Base-by-base conservation (phyloP, 192 early-diverging fungal genomes). In the Phycomyces nitens region DNA sequence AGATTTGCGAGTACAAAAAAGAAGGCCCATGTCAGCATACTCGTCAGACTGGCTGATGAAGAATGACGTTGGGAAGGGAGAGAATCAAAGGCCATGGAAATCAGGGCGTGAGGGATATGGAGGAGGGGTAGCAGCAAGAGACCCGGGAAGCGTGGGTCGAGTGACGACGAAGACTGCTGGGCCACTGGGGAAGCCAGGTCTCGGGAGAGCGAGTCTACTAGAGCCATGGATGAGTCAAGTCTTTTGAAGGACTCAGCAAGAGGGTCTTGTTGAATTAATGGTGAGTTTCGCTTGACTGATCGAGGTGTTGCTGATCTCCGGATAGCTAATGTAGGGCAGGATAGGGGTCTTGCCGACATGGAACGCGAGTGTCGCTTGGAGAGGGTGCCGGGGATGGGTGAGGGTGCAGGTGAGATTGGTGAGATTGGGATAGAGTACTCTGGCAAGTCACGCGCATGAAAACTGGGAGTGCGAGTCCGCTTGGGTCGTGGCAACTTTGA, bases 191-290 rank as follows among this genome's bases (percentile, higher is more conserved):
- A 42, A 58, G 64, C 64, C 18, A 66, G 27, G 40, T 66, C 64
- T 27, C 64, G 64, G 20, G 64, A 66, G 23, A 66, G 50, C 0
- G 64, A 66, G 23, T 66, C 64, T 22, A 66, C 56, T 20, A 58
- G 29, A 27, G 64, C 64, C 47, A 66, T 39, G 34, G 53, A 56
- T 29, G 56, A 29, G 38, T 66, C 64, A 38, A 66, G 27, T n/a
- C 64, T 54, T 6, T 58, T 66, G 49, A 58, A 66, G 5, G 64
- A 66, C 24, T 58, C 64, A 11, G 44, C 44, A 47, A 47, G 44
- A 18, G 44, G 44, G 18, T 47, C 18, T 18, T 47, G 29, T 34
- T 34, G 11, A 5, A 14, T 47, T 10, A 49, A 49, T 18, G 12
- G 5, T 24, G 44, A 18, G 21, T 4, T 22, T 5, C 53, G 4